Conservation (phyloP, 768 basidiomycete species). For the Mycena rebaudengoi region DNA sequence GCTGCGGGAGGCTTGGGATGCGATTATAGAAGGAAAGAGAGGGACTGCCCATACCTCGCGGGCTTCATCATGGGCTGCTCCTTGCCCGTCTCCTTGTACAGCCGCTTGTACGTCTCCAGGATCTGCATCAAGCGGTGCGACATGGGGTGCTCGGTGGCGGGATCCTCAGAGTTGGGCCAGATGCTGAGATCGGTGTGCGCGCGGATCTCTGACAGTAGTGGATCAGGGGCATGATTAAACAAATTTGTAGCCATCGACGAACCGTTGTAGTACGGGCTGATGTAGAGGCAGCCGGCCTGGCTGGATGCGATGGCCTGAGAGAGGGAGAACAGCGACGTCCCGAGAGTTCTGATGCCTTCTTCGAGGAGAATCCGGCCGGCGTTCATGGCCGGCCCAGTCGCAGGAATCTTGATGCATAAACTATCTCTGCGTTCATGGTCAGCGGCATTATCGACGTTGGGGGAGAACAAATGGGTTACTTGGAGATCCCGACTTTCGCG, state of each 20-base stretch:
- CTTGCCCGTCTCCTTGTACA: slow-evolving; percentile 39
- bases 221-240: neutral
- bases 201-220: slow-evolving; percentile 35
- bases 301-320: slow-evolving; percentile 55
- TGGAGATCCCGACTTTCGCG: slow-evolving; percentile 43
- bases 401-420: slow-evolving; percentile 58
- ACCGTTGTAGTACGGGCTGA: slow-evolving; percentile 60
- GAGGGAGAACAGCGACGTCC: slow-evolving; percentile 54
- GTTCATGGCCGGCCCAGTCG: slow-evolving; percentile 50
- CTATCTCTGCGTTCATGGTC: slow-evolving; percentile 35
- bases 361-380: slow-evolving; percentile 50
- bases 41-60: neutral
- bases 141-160: slow-evolving; percentile 44
- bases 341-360: slow-evolving; percentile 54
- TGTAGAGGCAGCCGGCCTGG: slow-evolving; percentile 53
- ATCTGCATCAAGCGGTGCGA: slow-evolving; percentile 37
- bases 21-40: neutral
- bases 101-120: slow-evolving; percentile 37
- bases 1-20: neutral
- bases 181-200: slow-evolving; percentile 43
- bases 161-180: slow-evolving; percentile 42
- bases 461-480: neutral
- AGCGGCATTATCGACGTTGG: neutral
- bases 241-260: slow-evolving; percentile 5
- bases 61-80: slow-evolving; percentile 43